Evolutionary conservation across 371 early-diverging fungal genomes (phyloP), one percentile per base, ranked within the genome.

Genomic region (Haplosporangium sp.): DNA sequence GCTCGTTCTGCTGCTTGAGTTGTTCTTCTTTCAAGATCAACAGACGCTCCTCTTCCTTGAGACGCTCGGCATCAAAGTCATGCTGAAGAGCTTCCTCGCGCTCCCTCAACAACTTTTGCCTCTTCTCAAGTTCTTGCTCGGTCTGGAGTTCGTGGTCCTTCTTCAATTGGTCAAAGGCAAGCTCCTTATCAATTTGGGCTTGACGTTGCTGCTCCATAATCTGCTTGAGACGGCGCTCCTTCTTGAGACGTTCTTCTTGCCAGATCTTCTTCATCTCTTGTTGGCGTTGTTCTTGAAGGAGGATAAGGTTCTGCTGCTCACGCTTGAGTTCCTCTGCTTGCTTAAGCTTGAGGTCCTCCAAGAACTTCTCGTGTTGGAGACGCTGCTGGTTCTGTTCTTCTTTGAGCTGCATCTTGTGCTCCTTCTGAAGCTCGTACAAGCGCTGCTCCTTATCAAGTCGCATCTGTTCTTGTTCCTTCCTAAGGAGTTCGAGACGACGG

Each of bases 361-460:
- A 20, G 20, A 20, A 53, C 53, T 53, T 5, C 13, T 53, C 53
- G 2, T 53, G 53, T 2, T 53, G 53, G 27, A 53, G 20, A 7
- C n/a, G 53, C 53, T 53, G 53, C n/a, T 27, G 53, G 10, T 6
- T 19, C 53, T 53, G 53, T 20, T 53, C 53, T 27, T 53, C 53
- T 27, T 53, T 53, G 53, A 53, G 53, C 20, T 53, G n/a, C 3
- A 20, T 53, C 53, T 53, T 53, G 53, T 53, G 53, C 53, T 20
- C 8, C 53, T 53, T 53, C 27, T 53, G 53, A 27, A 53, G 53
- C 20, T 53, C 53, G 53, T 20, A 20, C 53, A 53, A 53, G 20
- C 13, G n/a, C 8, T 53, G 5, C 53, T 53, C 53, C 20, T 53
- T 53, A 6, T 53, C 10, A 27, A 53, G 4, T 27, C 20, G 53